Conservation (phyloP, 345 rosid genomes). For the Salix viminalis region DNA sequence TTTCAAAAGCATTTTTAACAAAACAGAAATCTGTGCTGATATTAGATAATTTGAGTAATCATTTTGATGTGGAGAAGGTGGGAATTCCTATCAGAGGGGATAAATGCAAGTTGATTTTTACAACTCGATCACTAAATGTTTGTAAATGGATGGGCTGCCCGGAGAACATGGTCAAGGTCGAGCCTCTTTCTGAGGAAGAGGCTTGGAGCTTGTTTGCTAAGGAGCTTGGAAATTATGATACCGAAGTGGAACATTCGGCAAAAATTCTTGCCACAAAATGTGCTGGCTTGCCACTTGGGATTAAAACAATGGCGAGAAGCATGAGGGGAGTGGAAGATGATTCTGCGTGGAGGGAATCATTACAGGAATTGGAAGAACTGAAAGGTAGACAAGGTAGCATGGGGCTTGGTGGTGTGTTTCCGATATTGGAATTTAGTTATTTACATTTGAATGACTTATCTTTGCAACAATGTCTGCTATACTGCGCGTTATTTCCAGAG, state of each 20-base stretch:
- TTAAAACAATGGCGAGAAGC: not conserved
- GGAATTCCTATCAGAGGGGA: not conserved
- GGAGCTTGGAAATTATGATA: not conserved
- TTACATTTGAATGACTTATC: not conserved
- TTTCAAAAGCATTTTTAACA: not conserved
- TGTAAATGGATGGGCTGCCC: not conserved
- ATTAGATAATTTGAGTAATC: not conserved
- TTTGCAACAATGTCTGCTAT: constrained; percentile 15
- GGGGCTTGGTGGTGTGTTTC: not conserved
- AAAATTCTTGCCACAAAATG: not conserved
- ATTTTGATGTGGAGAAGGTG: not conserved
- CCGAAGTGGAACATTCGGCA: not conserved
- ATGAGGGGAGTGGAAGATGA: not conserved
- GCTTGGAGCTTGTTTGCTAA: not conserved
- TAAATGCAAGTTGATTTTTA: constrained; percentile 7
- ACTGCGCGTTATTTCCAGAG: constrained; percentile 19
- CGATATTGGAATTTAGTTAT: constrained; percentile 1
- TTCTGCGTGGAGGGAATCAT: constrained; percentile 13
- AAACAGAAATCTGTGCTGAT: not conserved
- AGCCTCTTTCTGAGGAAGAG: not conserved
- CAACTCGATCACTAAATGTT: constrained; percentile 5
- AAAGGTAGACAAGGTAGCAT: not conserved
- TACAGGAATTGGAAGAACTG: constrained; percentile 4
- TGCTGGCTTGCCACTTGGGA: not conserved
- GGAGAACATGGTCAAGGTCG: not conserved